Percentiles rank a stretch among this genome's conserved stretches.
These are phyloP conservation scores for Lycium barbarum DNA, from an alignment of 257 asterid genomes.

Conservation along the genomic window DNA sequence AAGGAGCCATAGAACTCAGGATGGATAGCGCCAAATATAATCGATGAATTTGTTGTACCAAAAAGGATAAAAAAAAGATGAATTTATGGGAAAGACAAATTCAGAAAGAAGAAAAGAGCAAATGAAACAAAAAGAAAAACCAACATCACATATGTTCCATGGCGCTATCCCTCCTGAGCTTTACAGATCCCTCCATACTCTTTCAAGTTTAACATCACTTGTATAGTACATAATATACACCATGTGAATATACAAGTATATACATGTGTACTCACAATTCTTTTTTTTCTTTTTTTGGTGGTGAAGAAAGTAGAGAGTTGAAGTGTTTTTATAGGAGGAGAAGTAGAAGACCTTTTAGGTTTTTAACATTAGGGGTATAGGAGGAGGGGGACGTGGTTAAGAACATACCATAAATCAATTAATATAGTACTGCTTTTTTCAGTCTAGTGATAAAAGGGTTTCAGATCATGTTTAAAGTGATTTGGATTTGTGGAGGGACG, in stretches of 20 bases:
- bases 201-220: conserved; percentile 8
- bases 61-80: no score
- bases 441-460: not conserved
- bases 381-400: not conserved
- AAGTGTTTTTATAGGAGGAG: conserved; percentile 54
- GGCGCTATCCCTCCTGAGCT: conserved; percentile 99
- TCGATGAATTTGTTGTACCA: not conserved
- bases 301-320: conserved; percentile 34
- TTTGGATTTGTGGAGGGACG: conserved; percentile 24
- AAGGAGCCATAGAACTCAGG: conserved; percentile 85
- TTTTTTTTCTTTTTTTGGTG: not conserved
- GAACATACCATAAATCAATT: not conserved
- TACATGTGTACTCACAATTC: not conserved
- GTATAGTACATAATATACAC: not conserved
- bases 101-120: not conserved
- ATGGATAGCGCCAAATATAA: conserved; percentile 79
- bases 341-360: conserved; percentile 1
- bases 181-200: conserved; percentile 61
- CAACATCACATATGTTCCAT: not conserved
- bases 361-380: not conserved
- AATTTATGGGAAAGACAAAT: not conserved
- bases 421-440: not conserved
- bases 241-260: not conserved
- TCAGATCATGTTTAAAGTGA: not conserved
- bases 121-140: not conserved